Evolutionary conservation across 345 rosid genomes (phyloP).

Genomic region (Gossypium mustelinum): DNA sequence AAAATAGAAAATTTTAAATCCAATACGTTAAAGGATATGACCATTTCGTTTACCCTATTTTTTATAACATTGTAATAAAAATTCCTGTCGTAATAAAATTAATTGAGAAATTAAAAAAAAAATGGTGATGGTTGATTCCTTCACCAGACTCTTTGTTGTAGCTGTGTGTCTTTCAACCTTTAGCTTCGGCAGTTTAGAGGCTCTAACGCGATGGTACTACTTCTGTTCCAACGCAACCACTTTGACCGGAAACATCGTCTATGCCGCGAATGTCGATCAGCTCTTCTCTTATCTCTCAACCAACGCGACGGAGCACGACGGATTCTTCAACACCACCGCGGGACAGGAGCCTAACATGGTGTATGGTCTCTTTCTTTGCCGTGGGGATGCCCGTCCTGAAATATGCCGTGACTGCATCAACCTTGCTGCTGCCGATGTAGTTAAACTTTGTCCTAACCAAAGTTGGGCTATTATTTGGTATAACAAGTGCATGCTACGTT

Average conservation of each 20-base stretch:
- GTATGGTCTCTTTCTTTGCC: constrained; percentile 29
- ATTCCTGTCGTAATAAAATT: no score
- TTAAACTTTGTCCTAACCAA: constrained; percentile 11
- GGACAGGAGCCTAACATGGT: constrained; percentile 13
- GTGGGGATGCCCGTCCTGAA: constrained; percentile 20
- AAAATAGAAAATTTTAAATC: no score
- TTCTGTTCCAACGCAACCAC: neutral
- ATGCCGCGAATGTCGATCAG: neutral
- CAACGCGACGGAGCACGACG: constrained; percentile 8
- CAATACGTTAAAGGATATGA: no score
- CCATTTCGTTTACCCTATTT: no score
- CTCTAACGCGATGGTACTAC: neutral
- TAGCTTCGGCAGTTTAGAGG: neutral
- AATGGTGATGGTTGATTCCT: neutral
- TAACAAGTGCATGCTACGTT: constrained; percentile 21
- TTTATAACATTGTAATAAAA: no score
- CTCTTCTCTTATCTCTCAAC: constrained; percentile 22
- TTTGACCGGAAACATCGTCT: constrained; percentile 9
- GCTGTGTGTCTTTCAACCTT: neutral
- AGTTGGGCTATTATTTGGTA: constrained; percentile 18
- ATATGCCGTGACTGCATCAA: constrained; percentile 20
- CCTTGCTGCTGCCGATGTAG: neutral
- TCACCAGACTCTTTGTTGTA: neutral
- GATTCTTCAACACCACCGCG: constrained; percentile 16
- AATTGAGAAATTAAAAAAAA: no score